phyloP scores from a whole-genome alignment of 2,329 filamentous ascomycete species.

The Diaporthe aspalathi region DNA sequence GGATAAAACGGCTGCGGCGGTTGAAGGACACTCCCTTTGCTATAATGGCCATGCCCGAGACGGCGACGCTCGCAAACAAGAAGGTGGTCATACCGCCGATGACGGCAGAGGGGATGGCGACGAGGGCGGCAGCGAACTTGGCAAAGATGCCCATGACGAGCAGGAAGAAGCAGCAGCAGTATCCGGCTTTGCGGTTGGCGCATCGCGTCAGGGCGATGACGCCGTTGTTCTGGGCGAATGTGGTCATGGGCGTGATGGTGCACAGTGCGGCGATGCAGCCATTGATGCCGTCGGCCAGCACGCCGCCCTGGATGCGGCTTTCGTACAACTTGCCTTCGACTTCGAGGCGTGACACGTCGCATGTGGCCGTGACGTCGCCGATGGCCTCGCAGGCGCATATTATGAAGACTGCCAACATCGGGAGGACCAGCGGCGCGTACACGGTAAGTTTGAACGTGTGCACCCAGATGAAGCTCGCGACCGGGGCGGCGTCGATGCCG shows the following conservation, averaged over 20 bases:
- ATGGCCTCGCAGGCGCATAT: slow-evolving; percentile 84
- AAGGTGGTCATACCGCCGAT: slow-evolving; percentile 83
- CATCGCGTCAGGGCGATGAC: slow-evolving; percentile 85
- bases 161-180: slow-evolving; percentile 81
- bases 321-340: slow-evolving; percentile 79
- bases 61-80: slow-evolving; percentile 80
- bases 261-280: slow-evolving; percentile 80
- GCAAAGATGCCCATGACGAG: slow-evolving; percentile 84
- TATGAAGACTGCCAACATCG: slow-evolving; percentile 76
- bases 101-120: slow-evolving; percentile 76
- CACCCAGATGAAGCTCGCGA: slow-evolving; percentile 81
- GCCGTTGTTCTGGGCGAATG: slow-evolving; percentile 87
- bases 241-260: slow-evolving; percentile 84
- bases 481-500: slow-evolving; percentile 78
- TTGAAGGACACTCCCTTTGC: slow-evolving; percentile 76
- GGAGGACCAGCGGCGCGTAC: slow-evolving; percentile 79
- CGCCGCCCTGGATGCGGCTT: slow-evolving; percentile 81
- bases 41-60: slow-evolving; percentile 83
- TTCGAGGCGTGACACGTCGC: slow-evolving; percentile 81
- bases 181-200: slow-evolving; percentile 83
- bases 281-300: slow-evolving; percentile 82
- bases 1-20: slow-evolving; percentile 84
- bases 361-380: slow-evolving; percentile 83
- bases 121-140: slow-evolving; percentile 84
- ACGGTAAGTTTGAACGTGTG: slow-evolving; percentile 79